phyloP scores from a whole-genome alignment of 352 stramenopile genomes.

The Phytophthora hibernalis region DNA sequence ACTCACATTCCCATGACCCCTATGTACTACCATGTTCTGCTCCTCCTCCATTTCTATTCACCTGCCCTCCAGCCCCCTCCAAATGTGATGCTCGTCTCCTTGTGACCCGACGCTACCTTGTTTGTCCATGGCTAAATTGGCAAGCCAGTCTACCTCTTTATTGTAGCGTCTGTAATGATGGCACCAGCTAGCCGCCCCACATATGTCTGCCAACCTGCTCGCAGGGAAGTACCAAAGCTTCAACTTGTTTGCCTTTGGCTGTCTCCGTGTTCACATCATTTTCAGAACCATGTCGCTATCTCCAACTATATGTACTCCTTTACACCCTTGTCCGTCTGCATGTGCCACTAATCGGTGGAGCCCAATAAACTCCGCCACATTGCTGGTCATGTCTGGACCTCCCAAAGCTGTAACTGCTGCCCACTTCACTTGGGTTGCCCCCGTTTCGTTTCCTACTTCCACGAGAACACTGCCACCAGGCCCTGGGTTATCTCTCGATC shows the following conservation, averaged over 20 bases:
- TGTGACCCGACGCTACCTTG: too few species aligned
- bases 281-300: slow-evolving; percentile 27
- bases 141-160: background rate
- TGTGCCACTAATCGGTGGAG: background rate
- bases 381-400: background rate
- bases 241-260: background rate
- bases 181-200: background rate
- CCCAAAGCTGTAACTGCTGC: background rate
- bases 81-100: too few species aligned
- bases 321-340: too few species aligned
- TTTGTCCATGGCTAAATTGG: background rate
- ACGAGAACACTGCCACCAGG: slow-evolving; percentile 1
- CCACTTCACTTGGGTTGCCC: too few species aligned
- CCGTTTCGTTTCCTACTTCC: too few species aligned
- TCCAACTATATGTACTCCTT: background rate
- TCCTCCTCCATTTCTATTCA: too few species aligned
- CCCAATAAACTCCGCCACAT: slow-evolving; percentile 9
- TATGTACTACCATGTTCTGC: too few species aligned
- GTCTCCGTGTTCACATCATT: slow-evolving; percentile 25
- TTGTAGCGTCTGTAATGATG: slow-evolving; percentile 8
- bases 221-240: background rate
- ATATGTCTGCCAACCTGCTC: background rate
- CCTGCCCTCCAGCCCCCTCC: too few species aligned
- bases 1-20: too few species aligned
- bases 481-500: background rate